Base-by-base conservation (phyloP, 2,329 filamentous ascomycete species). In the Aspergillus pseudoviridinutans region DNA sequence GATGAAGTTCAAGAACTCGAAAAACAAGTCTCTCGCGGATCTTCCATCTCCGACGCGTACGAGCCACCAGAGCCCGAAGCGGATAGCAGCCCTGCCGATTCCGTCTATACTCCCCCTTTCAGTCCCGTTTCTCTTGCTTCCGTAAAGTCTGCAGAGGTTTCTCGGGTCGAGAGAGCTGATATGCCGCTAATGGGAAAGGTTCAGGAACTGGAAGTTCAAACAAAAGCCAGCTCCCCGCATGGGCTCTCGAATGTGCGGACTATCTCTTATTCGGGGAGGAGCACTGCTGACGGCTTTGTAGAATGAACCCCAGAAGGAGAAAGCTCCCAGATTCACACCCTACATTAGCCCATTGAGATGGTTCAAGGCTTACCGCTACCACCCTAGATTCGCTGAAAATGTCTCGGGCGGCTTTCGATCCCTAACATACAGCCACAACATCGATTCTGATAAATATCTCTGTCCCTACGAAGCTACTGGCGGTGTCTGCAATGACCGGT, bases 351-450 rank as follows among this genome's bases (percentile, higher is more conserved):
- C 92, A 32, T 80, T 99, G 59, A 86, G 84, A 64, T 84, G 84
- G 65, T 97, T 97, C 74, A 91, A 87, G 72, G 88, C 90, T 41
- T 99, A 90, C 76, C 91, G 93, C 65, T 97, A 93, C 71, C 92
- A 97, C 71, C 90, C 91, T 32, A 80, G 84, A 53, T 97, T 87
- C 76, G 79, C 81, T 63, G 74, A 88, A 51, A 79, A 84, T 56
- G 86, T 96, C 57, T 72, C 84, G 56, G 88, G 87, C 61, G 93
- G 93, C 47, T 88, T 92, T 70, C 87, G 89, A 70, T 97, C 94
- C 62, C 82, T 95, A 79, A 97, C 92, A 47, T 97, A 93, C 78
- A 97, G 91, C 77, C 90, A 96, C 75, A 88, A 87, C 65, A 96
- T 99, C 75, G 87, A 97, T 71, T 81, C 87, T 25, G 81, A 85